Evolutionary conservation across 2,329 filamentous ascomycete species (phyloP).

Genomic region (Daldinia sp.): DNA sequence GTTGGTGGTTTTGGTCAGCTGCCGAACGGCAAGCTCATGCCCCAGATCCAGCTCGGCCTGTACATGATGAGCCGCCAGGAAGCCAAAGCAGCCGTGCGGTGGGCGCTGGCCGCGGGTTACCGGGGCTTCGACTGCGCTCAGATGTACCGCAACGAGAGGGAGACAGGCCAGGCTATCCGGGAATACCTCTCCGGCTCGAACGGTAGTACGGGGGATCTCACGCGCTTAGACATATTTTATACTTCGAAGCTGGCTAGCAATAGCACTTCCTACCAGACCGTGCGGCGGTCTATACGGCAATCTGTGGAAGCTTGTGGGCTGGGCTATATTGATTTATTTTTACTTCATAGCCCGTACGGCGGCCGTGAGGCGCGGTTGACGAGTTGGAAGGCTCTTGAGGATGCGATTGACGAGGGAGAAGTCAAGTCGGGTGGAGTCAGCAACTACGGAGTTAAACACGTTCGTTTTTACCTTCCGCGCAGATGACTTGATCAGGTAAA

Average conservation of each 20-base stretch:
- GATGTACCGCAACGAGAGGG: conserved; percentile 75
- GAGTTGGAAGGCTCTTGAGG: conserved; percentile 81
- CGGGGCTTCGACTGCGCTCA: conserved; percentile 66
- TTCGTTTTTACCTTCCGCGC: conserved; percentile 55
- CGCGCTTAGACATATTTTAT: conserved; percentile 79
- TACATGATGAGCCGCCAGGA: conserved; percentile 76
- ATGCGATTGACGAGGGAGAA: conserved; percentile 79
- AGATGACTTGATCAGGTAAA: background rate
- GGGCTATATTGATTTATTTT: conserved; percentile 82
- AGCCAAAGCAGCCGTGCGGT: conserved; percentile 67
- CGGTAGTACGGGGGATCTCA: conserved; percentile 63
- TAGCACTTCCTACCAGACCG: conserved; percentile 72
- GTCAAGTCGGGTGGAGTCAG: conserved; percentile 79
- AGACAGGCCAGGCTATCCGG: conserved; percentile 74
- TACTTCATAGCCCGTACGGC: conserved; percentile 84
- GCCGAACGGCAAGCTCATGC: conserved; percentile 74
- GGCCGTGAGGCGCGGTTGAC: conserved; percentile 75
- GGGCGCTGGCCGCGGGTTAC: conserved; percentile 67
- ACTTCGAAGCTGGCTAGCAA: conserved; percentile 82
- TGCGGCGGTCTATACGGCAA: conserved; percentile 73
- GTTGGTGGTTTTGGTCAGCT: conserved; percentile 57
- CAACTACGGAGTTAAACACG: conserved; percentile 82
- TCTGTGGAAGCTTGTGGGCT: conserved; percentile 74
- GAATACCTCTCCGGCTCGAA: conserved; percentile 63
- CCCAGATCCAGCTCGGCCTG: conserved; percentile 78